Evolutionary conservation across 208 protist species (phyloP), one percentile per base, ranked within the genome.

Genomic region (Acanthamoeba healyi): DNA sequence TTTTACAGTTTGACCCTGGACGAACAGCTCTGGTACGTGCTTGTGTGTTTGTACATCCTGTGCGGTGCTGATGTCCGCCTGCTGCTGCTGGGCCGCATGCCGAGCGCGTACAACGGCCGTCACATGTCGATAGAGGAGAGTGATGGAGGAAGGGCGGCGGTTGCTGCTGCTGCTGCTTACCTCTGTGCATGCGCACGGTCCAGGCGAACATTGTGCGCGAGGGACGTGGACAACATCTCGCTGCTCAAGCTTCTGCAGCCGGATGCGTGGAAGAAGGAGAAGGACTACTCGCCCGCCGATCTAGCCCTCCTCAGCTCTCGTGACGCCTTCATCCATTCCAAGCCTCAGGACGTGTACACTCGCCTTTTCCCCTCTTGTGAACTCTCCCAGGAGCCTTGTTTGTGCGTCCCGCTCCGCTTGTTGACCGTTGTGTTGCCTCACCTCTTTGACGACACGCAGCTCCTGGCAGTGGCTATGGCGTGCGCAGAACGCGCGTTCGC

Each of bases 391-490:
- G n/a, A n/a, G n/a, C n/a, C n/a, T n/a, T n/a, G n/a, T n/a, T n/a
- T n/a, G n/a, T n/a, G n/a, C n/a, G n/a, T n/a, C 44, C 44, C 12
- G 7, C 12, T 49, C n/a, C 54, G 17, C 54, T 22, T 58, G 54
- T 24, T 61, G n/a, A 61, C 54, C n/a, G n/a, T n/a, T n/a, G n/a
- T n/a, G n/a, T n/a, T n/a, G n/a, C n/a, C n/a, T n/a, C n/a, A n/a
- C n/a, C n/a, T n/a, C n/a, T n/a, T n/a, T n/a, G n/a, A 3, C 54
- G 54, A 63, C 17, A 29, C 44, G 44, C 44, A 86, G 77, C 42
- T 86, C 77, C 12, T 86, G 77, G 77, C 40, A 38, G 34, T 86
- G 77, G 77, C 22, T 86, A 44, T 86, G 77, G 77, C 40, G 77
- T 2, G 77, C 42, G 9, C 77, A 86, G 12, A 86, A 86, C 32